Evolutionary conservation across 208 protist species (phyloP), one percentile per base, ranked within the genome.

Genomic region (Kentomonas sorsogonicus): DNA sequence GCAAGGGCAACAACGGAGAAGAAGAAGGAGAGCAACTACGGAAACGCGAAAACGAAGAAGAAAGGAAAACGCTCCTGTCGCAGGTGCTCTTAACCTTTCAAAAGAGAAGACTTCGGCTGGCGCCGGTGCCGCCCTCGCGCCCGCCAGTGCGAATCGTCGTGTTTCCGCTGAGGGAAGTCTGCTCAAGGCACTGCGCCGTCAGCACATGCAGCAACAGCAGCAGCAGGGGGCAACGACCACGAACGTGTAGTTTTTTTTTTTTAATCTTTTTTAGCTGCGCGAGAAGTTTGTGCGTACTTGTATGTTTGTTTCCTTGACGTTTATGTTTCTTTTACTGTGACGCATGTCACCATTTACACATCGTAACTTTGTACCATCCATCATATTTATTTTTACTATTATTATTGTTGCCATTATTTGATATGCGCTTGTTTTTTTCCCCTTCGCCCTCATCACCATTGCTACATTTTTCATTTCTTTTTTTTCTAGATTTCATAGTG

Each of bases 221-320:
- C 5, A 38, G 33, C 11, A 38, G 11, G 33, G 11, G 11, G 7
- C 5, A 11, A 38, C 5, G 33, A 38, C 5, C n/a, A n/a, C n/a
- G n/a, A n/a, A n/a, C n/a, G n/a, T 44, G 31, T 26, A 27, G 0
- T 57, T 41, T 40, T 57, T 57, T 25, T 57, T 39, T 43, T 57
- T 25, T 0, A 44, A 23, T 52, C 34, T 22, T 52, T 52, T 52
- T 52, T 52, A 26, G 6, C 34, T 52, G 9, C 23, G 34, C 16
- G 27, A 4, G 11, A 10, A 10, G 11, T 16, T 16, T 40, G 10
- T 40, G 16, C 11, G 16, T 40, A n/a, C 36, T 40, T 40, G 10
- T 40, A n/a, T 40, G 10, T 47, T 27, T 47, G 18, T 47, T 47
- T 27, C 18, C 18, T 47, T 47, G 7, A 47, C 15, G 9, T 18